These are phyloP conservation scores for Heterobasidion parviporum DNA, from an alignment of 1,284 basidiomycete genomes.

Conservation along the genomic window DNA sequence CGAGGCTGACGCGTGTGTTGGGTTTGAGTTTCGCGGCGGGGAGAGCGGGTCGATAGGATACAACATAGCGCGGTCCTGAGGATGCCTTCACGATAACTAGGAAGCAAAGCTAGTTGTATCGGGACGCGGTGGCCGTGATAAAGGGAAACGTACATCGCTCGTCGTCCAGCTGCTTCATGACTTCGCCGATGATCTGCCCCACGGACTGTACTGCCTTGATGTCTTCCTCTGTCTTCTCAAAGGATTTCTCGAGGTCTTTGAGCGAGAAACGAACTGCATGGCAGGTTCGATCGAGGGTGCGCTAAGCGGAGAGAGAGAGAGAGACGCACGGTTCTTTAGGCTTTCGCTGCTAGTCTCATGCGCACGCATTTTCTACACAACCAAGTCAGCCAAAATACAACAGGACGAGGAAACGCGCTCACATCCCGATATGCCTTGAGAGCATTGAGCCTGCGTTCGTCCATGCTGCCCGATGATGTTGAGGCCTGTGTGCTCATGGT, in stretches of 20 bases:
- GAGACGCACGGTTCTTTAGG: slow-evolving; percentile 74
- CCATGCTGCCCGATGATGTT: slow-evolving; percentile 42
- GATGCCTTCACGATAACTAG: slow-evolving; percentile 99
- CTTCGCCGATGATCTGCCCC: slow-evolving; percentile 98
- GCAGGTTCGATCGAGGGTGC: not conserved
- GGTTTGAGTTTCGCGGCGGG: slow-evolving; percentile 92
- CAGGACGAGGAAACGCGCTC: slow-evolving; percentile 7
- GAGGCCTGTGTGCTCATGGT: slow-evolving; percentile 46
- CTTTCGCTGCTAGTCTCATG: slow-evolving; percentile 79
- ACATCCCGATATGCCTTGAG: slow-evolving; percentile 53
- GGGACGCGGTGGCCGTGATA: not conserved
- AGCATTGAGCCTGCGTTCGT: slow-evolving; percentile 2
- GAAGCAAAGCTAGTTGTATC: not conserved
- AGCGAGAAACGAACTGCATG: slow-evolving; percentile 72
- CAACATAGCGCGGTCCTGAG: slow-evolving; percentile 96
- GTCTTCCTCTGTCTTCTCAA: slow-evolving; percentile 96
- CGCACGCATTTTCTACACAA: slow-evolving; percentile 77
- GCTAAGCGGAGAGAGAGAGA: not conserved
- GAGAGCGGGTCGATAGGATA: slow-evolving; percentile 92
- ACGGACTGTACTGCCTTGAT: slow-evolving; percentile 99
- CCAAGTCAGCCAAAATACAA: slow-evolving; percentile 2
- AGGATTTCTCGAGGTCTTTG: slow-evolving; percentile 84
- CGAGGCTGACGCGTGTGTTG: slow-evolving; percentile 92
- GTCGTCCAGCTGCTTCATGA: slow-evolving; percentile 97
- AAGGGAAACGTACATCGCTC: slow-evolving; percentile 75